Evolutionary conservation across 345 rosid genomes (phyloP).

Genomic region (Eucalyptus fibrosa): DNA sequence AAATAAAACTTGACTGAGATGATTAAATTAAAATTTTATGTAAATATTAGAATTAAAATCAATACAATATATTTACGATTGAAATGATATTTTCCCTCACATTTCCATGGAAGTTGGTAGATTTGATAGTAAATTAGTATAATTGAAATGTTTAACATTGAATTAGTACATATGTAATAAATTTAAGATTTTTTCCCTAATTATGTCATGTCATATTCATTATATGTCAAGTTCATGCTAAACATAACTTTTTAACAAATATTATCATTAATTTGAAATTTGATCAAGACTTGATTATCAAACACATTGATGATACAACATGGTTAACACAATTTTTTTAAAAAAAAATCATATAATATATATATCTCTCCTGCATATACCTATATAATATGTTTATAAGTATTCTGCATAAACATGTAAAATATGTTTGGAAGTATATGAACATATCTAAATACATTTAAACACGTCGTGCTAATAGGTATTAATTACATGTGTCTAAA

Average conservation of each 20-base stretch:
- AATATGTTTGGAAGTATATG: neutral
- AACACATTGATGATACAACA: neutral
- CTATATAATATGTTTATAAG: too few species aligned
- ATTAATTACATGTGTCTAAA: neutral
- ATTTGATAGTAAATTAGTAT: accelerated
- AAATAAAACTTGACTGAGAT: accelerated
- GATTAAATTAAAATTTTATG: too few species aligned
- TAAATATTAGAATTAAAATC: too few species aligned
- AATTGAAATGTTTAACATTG: accelerated
- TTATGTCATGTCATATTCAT: neutral
- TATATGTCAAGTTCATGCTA: neutral
- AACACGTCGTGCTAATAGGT: neutral
- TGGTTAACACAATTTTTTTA: too few species aligned
- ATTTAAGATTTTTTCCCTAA: neutral
- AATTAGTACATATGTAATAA: accelerated
- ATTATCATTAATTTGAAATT: neutral
- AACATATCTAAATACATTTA: neutral
- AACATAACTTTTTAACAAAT: neutral
- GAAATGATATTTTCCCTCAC: neutral
- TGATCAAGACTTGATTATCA: neutral
- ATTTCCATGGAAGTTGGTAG: neutral
- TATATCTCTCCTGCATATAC: too few species aligned
- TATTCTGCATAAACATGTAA: neutral
- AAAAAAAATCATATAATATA: too few species aligned
- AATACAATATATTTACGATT: too few species aligned